Percentiles rank a stretch among this genome's conserved stretches.
Evolutionary conservation across 2,329 filamentous ascomycete genomes (phyloP).

Genomic region (Colletotrichum kahawae): DNA sequence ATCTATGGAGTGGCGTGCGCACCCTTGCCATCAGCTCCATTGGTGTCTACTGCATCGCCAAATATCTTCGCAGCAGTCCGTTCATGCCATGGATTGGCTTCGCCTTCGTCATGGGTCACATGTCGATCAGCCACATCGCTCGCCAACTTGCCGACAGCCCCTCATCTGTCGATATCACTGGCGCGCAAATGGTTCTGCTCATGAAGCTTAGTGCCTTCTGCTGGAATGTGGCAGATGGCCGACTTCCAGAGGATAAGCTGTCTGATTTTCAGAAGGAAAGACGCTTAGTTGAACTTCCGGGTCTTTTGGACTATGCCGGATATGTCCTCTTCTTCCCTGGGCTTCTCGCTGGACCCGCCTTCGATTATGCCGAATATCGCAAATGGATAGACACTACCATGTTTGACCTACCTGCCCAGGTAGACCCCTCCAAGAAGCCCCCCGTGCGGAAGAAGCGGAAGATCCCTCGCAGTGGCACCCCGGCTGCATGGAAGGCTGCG

Average conservation of each 20-base stretch:
- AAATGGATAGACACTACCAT: slow-evolving; percentile 93
- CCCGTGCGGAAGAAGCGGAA: slow-evolving; percentile 87
- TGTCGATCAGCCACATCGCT: slow-evolving; percentile 87
- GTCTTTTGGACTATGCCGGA: slow-evolving; percentile 80
- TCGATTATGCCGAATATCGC: slow-evolving; percentile 92
- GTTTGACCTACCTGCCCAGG: slow-evolving; percentile 83
- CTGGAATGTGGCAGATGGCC: slow-evolving; percentile 97
- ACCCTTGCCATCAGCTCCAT: slow-evolving; percentile 81
- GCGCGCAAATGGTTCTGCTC: slow-evolving; percentile 95
- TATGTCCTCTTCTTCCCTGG: slow-evolving; percentile 97
- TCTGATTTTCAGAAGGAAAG: slow-evolving; percentile 86
- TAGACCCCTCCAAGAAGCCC: slow-evolving; percentile 85
- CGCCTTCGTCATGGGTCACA: slow-evolving; percentile 91
- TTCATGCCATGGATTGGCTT: slow-evolving; percentile 99
- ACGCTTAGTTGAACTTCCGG: slow-evolving; percentile 76
- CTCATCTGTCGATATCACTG: slow-evolving; percentile 82
- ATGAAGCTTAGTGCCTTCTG: slow-evolving; percentile 98
- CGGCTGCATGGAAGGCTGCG: slow-evolving; percentile 78
- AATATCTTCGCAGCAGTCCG: slow-evolving; percentile 77
- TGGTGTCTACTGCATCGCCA: slow-evolving; percentile 83
- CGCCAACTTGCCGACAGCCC: slow-evolving; percentile 76
- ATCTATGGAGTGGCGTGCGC: slow-evolving; percentile 83
- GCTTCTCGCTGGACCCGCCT: slow-evolving; percentile 87
- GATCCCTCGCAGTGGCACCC: slow-evolving; percentile 88
- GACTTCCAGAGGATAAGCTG: slow-evolving; percentile 78